Base-by-base conservation (phyloP, 2,329 filamentous ascomycete species). In the Metarhizium album region DNA sequence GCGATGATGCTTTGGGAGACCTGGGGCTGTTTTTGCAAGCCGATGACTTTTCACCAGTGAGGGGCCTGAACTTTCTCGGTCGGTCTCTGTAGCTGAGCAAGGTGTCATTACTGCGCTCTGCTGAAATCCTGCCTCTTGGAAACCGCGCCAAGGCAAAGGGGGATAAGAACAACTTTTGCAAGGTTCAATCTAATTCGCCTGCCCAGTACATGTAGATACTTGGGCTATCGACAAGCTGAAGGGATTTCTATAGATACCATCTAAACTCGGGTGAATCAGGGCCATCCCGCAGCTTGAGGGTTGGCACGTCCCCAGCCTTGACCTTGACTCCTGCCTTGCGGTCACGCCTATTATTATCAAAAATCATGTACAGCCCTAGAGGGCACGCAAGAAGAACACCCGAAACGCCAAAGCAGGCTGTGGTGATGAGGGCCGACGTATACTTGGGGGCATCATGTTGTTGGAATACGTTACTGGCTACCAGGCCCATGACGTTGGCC, bases 401-500 rank as follows among this genome's bases (percentile, higher is more conserved):
- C 0, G 70, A 70, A 0, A 74, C 83, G 0, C 84, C 84, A 67
- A 85, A 85, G 0, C 74, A 72, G 1, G 81, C 82, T 0, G 79
- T 83, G 0, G 82, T 86, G 42, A 80, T 74, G 40, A 87, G 64
- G 0, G 84, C 84, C 1, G 70, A 82, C 52, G 80, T 73, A 58
- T 87, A 87, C 57, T 83, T 79, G 0, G 84, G 84, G 9, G 77
- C 78, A 58, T 86, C 81, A 54, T 79, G 67, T 33, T 74, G 69
- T 2, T 75, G 73, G 67, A 87, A 89, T 55, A 88, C 84, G 58
- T 87, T 86, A 53, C 75, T 79, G 9, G 73, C 74, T 0, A 87
- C 82, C 2, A 88, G 70, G 11, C 84, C 84, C 83, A 90, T 90
- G 35, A 89, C 63, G 56, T 90, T 90, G 3, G 86, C 86, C 9